Base-by-base conservation (phyloP, 352 stramenopile genomes). In the Globisporangium nodosum region DNA sequence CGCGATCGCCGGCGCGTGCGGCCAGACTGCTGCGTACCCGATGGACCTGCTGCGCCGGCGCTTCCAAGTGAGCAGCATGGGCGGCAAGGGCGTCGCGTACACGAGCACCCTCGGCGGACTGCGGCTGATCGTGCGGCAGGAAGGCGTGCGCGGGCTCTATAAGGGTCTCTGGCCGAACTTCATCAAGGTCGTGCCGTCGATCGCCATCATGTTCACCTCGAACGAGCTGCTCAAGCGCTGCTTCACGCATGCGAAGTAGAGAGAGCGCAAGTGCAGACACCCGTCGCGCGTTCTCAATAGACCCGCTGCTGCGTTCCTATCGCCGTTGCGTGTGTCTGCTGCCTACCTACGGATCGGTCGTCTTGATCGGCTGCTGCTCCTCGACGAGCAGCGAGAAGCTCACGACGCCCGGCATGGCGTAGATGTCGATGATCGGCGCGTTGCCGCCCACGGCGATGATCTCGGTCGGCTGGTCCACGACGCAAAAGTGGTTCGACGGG, bases 121-220 rank as follows among this genome's bases (percentile, higher is more conserved):
- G 9, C 64, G 64, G 16, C 58, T 61, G 15, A 89, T 90, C 46
- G 65, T 87, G 31, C 55, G 58, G 3, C 65, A 76, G 21, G 79
- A 91, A 31, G 81, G 79, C 24, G 59, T 90, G 18, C 60, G 60
- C 15, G 84, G 73, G 0, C 71, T 93, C 47, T 91, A 88, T 69
- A 86, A 87, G 56, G 83, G 78, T 0, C 60, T 88, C 11, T 57
- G 69, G 49, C 77, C 79, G 15, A 93, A 91, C 57, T 81, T 88
- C 56, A 73, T 90, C 45, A 90, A 89, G 60, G 76, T 93, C 50
- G 75, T 89, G 58, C 84, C 81, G 54, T 90, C 79, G 31, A 83
- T 89, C 35, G 84, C 84, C 46, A 88, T 91, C 66, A 88, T 88
- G 76, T 90, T 91, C 62, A 88, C 81, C 45, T 83, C 78, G 40